phyloP scores from a whole-genome alignment of 805 yeast species.

The Hemisphaericaspora nanyangensis region DNA sequence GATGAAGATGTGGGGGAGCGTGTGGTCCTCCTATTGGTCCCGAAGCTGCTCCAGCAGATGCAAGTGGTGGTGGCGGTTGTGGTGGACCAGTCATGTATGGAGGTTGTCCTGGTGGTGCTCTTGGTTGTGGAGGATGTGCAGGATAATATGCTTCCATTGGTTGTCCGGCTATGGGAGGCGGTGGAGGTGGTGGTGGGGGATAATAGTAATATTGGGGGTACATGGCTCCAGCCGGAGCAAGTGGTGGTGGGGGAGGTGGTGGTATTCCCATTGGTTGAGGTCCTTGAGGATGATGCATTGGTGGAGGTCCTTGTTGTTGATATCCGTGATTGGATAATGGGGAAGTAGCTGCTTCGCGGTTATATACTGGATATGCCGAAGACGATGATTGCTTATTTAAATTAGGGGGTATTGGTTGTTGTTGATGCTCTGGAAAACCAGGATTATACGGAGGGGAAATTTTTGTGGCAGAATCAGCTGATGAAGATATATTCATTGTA shows the following conservation, averaged over 20 bases:
- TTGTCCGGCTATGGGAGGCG: not conserved
- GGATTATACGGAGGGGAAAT: conserved; percentile 1
- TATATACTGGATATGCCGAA: not conserved
- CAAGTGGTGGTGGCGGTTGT: conserved; percentile 4
- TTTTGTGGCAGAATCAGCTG: conserved; percentile 1
- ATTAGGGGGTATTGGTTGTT: not conserved
- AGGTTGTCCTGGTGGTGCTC: conserved; percentile 6
- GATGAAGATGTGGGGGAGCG: conserved; percentile 1
- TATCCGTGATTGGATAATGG: conserved; percentile 1
- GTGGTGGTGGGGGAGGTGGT: conserved; percentile 1
- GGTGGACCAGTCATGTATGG: conserved; percentile 3
- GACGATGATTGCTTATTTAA: conserved; percentile 1
- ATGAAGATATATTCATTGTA: conserved; percentile 1
- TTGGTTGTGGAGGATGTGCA: not conserved
- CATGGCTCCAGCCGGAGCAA: not conserved
- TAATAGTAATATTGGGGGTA: not conserved
- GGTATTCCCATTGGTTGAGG: not conserved
- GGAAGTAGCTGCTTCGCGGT: not conserved
- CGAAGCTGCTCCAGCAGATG: conserved; percentile 8
- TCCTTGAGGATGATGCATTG: not conserved
- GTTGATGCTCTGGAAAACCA: conserved; percentile 8
- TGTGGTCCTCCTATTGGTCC: conserved; percentile 6
- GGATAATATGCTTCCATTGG: not conserved
- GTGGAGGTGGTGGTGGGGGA: conserved; percentile 1
- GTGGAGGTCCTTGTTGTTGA: not conserved